phyloP scores from a whole-genome alignment of 345 rosid species.

The Carallia pectinifolia region DNA sequence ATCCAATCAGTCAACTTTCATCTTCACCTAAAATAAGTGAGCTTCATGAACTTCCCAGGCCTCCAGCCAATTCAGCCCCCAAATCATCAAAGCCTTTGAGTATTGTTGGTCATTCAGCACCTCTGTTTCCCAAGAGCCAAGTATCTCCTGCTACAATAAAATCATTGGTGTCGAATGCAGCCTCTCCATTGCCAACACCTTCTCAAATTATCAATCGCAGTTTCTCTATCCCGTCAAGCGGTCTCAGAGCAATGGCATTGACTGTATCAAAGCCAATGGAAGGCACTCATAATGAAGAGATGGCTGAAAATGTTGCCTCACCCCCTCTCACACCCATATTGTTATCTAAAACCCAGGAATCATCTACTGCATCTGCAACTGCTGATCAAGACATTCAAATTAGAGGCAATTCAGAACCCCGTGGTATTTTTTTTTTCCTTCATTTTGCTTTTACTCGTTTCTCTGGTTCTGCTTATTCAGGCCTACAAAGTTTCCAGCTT shows the following conservation, averaged over 20 bases:
- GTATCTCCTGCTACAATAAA: constrained; percentile 10
- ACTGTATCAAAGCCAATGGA: constrained; percentile 33
- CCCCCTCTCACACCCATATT: constrained; percentile 75
- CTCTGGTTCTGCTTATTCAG: neutral
- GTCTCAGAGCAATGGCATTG: constrained; percentile 28
- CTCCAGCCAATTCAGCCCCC: constrained; percentile 17
- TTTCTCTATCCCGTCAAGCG: constrained; percentile 28
- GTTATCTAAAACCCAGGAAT: constrained; percentile 28
- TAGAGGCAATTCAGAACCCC: constrained; percentile 39
- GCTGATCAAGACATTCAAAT: constrained; percentile 25
- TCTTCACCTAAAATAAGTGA: constrained; percentile 30
- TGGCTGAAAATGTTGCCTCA: constrained; percentile 42
- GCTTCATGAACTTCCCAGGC: constrained; percentile 36
- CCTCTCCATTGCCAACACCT: constrained; percentile 29
- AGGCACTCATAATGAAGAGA: constrained; percentile 36
- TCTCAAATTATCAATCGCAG: constrained; percentile 27
- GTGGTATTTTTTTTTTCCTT: neutral
- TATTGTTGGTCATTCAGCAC: constrained; percentile 27
- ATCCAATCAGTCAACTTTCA: constrained; percentile 9
- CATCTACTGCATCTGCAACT: constrained; percentile 14
- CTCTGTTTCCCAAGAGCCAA: constrained; percentile 14
- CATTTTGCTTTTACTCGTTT: neutral
- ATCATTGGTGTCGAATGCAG: neutral
- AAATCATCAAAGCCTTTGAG: constrained; percentile 14
- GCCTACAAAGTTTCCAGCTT: neutral